A percentile compares a stretch with the other conserved stretches of the same genome.
phyloP scores from a whole-genome alignment of 495 filamentous ascomycete species.

The Hypoxylon perforatum region DNA sequence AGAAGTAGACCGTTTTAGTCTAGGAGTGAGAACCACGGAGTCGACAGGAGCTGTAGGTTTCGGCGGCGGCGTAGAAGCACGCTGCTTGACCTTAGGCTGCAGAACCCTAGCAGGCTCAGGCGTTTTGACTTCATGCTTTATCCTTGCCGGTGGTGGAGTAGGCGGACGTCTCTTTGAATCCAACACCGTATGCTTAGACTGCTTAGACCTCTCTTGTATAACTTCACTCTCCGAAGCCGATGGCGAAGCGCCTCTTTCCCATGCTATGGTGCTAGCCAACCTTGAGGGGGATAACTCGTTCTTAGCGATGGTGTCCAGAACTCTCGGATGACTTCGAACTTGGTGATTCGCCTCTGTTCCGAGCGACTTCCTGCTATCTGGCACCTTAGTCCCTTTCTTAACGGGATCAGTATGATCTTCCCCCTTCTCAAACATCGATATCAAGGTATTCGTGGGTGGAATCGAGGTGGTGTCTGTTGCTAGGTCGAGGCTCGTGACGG shows the following conservation, averaged over 20 bases:
- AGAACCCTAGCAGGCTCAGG: constrained; percentile 4
- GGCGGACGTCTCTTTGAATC: constrained; percentile 28
- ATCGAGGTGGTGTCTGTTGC: constrained; percentile 66
- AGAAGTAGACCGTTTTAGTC: constrained; percentile 25
- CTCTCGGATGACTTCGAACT: constrained; percentile 36
- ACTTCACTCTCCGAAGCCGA: constrained; percentile 1
- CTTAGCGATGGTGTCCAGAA: constrained; percentile 35
- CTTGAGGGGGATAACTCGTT: constrained; percentile 35
- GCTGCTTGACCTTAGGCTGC: constrained; percentile 21
- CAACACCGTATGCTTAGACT: constrained; percentile 3
- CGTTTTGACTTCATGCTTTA: constrained; percentile 16
- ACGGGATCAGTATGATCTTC: constrained; percentile 47
- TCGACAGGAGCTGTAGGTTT: constrained; percentile 14
- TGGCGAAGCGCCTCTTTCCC: constrained; percentile 29
- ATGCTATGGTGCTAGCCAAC: constrained; percentile 22
- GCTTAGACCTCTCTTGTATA: constrained; percentile 7
- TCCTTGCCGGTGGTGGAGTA: constrained; percentile 39
- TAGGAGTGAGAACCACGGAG: constrained; percentile 34
- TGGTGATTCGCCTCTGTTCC: constrained; percentile 25
- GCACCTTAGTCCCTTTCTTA: constrained; percentile 46
- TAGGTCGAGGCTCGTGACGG: constrained; percentile 41
- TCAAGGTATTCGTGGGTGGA: constrained; percentile 65
- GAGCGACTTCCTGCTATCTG: constrained; percentile 36
- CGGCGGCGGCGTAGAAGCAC: constrained; percentile 23
- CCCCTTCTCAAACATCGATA: constrained; percentile 69